Conservation (phyloP, 129 eudicot species). For the Mikania micrantha region DNA sequence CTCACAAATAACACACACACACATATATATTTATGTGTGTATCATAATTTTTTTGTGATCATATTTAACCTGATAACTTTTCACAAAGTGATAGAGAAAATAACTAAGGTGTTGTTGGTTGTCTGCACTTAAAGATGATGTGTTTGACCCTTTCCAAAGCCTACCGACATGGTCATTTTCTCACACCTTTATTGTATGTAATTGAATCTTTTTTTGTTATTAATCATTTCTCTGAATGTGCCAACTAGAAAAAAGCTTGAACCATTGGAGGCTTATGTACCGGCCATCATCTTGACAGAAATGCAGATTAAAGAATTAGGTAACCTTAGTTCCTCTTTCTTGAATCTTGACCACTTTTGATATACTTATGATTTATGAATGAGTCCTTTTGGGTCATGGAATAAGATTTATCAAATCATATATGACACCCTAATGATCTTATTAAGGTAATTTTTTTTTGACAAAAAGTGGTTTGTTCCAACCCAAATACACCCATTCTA, state of each 20-base stretch:
- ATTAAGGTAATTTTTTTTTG: background rate
- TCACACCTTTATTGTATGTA: background rate
- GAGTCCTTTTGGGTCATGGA: background rate
- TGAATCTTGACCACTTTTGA: background rate
- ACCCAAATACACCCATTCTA: background rate
- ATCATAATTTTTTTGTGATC: background rate
- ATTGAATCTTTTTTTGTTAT: background rate
- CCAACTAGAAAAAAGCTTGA: slow-evolving; percentile 77
- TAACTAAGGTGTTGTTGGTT: background rate
- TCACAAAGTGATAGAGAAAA: background rate
- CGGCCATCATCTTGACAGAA: slow-evolving; percentile 85
- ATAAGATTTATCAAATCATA: background rate
- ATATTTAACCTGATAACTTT: background rate
- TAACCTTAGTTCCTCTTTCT: slow-evolving; percentile 20
- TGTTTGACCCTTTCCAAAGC: background rate
- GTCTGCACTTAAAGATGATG: background rate
- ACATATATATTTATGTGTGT: too few species aligned
- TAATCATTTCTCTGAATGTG: slow-evolving; percentile 11
- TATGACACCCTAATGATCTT: too few species aligned
- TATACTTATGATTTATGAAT: too few species aligned
- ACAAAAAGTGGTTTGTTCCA: background rate
- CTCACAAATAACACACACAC: too few species aligned
- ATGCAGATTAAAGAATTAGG: slow-evolving; percentile 90
- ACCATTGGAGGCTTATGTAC: slow-evolving; percentile 82
- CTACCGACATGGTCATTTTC: background rate